Percentiles rank a stretch among this genome's conserved stretches.
These are phyloP conservation scores for Rhizopogon sp. DNA, from an alignment of 768 basidiomycete genomes.

Conservation along the genomic window DNA sequence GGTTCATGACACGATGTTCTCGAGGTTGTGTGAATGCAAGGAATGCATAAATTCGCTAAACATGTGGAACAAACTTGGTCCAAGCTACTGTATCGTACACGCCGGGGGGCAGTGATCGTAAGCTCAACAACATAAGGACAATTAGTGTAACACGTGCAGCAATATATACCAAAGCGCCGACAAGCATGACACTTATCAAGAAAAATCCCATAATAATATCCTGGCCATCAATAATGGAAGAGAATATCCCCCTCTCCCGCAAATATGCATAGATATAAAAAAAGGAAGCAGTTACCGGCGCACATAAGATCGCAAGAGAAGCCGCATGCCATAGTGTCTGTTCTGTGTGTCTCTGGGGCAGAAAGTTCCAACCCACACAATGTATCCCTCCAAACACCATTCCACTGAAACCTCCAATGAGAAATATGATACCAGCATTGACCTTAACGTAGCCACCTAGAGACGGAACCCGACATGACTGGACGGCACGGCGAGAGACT, in stretches of 20 bases:
- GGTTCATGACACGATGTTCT: no score
- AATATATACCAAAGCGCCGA: constrained; percentile 4
- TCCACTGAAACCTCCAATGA: constrained; percentile 1
- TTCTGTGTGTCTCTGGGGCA: constrained; percentile 14
- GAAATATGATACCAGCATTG: neutral
- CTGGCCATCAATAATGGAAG: no score
- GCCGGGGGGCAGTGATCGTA: constrained; percentile 9
- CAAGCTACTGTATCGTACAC: constrained; percentile 4
- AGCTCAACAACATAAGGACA: constrained; percentile 3
- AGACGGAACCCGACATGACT: neutral
- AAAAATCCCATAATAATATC: no score
- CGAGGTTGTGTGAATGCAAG: no score
- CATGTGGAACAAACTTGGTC: constrained; percentile 3
- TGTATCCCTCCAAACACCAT: constrained; percentile 23
- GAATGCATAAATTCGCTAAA: neutral
- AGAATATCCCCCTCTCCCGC: no score
- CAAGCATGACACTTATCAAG: neutral
- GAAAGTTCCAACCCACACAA: constrained; percentile 17
- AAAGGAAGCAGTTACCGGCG: neutral
- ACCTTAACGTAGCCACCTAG: neutral
- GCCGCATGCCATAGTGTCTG: constrained; percentile 16
- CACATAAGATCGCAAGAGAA: constrained; percentile 9
- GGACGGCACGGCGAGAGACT: neutral
- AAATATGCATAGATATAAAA: no score
- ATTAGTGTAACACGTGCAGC: constrained; percentile 9